A percentile compares a stretch with the other conserved stretches of the same genome.
Evolutionary conservation across 176 grass and related monocot species (phyloP).

Genomic region (Lolium perenne): DNA sequence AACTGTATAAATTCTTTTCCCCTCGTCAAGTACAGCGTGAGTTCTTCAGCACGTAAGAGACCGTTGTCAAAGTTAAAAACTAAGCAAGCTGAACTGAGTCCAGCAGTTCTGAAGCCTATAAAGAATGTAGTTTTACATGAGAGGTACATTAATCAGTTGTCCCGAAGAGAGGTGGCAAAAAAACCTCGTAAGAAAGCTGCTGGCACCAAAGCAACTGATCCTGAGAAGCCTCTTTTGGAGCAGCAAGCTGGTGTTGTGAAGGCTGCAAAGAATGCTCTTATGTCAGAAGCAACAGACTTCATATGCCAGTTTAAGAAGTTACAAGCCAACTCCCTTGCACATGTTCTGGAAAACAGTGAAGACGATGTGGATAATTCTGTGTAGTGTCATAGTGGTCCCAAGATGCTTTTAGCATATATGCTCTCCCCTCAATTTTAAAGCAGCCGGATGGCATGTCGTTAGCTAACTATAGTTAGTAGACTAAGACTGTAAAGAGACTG

Average conservation of each 20-base stretch:
- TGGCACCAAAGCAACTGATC: constrained; percentile 29
- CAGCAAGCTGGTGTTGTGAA: constrained; percentile 47
- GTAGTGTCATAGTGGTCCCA: constrained; percentile 38
- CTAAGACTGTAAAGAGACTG: background rate
- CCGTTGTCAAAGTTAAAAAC: constrained; percentile 48
- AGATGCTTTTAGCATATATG: background rate
- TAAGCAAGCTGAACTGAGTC: constrained; percentile 45
- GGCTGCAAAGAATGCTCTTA: constrained; percentile 68
- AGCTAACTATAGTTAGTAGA: background rate
- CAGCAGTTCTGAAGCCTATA: constrained; percentile 72
- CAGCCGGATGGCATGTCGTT: background rate
- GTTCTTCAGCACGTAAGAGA: constrained; percentile 44
- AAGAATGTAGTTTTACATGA: constrained; percentile 80
- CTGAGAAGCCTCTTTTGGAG: constrained; percentile 17
- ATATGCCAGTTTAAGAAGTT: constrained; percentile 67
- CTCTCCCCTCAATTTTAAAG: background rate
- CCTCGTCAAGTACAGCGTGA: constrained; percentile 46
- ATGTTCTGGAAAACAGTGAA: constrained; percentile 49
- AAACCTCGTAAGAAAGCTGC: constrained; percentile 42
- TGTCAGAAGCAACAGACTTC: constrained; percentile 71
- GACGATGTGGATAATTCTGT: constrained; percentile 41
- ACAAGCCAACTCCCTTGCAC: constrained; percentile 60
- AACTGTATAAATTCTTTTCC: constrained; percentile 30
- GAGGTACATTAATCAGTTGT: constrained; percentile 80
- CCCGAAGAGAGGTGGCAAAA: constrained; percentile 60